Evolutionary conservation across 1,139 yeast species (phyloP), one percentile per base, ranked within the genome.

Genomic region (Diutina rugosa): DNA sequence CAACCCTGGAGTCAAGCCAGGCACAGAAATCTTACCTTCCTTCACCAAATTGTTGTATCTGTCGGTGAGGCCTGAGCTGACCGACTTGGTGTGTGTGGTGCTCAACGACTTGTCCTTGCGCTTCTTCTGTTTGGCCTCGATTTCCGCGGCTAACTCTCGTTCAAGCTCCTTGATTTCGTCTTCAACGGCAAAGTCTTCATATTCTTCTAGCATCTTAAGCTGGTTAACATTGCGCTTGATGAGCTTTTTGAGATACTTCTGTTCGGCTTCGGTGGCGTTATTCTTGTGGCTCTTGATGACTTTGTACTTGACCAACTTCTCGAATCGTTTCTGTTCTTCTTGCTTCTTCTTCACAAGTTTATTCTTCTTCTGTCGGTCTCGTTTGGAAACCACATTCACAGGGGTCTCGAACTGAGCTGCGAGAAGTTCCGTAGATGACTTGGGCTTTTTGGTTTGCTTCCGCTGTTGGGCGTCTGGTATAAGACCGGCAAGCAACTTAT

Each of bases 1-100:
- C 68, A 90, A 77, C 57, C 97, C 97, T 1, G 96, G 97, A 0
- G 97, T 90, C 58, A 90, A 75, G 14, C 95, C 95, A 54, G 90
- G 84, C 62, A 77, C 78, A 10, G 78, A 69, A 59, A 73, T 69
- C 55, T 65, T 63, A 14, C 81, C 82, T 56, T 69, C 70, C 58
- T 76, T 67, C 56, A 78, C 68, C 65, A 76, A 78, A 46, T 69
- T 68, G 41, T 35, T 35, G 41, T 35, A 35, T 35, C 41, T 35
- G n/a, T 35, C 41, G n/a, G 41, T 35, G 14, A 35, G 41, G 41
- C 41, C 41, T 10, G 41, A 35, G 41, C 41, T 12, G 10, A n/a
- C 41, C n/a, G 41, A 10, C 41, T 35, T 35, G 3, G 41, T 35
- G 46, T 44, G 46, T 2, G 21, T 44, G 10, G 10, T 18, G 53